A percentile compares a stretch with the other conserved stretches of the same genome.
These are phyloP conservation scores for Strigomonas oncopelti DNA, from an alignment of 208 protist species.

Conservation along the genomic window DNA sequence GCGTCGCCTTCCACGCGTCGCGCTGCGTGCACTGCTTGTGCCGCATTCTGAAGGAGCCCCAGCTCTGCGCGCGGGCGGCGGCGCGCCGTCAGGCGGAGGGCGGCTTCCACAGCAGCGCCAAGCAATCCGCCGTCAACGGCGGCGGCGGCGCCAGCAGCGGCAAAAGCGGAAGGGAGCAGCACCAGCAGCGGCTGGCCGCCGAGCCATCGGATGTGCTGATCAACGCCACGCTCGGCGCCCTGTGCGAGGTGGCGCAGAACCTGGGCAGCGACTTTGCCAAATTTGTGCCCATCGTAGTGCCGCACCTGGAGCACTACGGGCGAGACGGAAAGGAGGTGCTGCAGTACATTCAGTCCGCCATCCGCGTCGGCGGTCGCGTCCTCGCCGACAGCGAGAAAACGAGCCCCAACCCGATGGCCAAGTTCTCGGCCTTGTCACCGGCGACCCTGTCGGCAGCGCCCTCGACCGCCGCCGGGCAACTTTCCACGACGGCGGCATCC, in stretches of 20 bases:
- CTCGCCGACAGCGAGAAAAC: constrained; percentile 18
- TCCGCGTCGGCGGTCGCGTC: constrained; percentile 41
- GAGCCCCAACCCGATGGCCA: neutral
- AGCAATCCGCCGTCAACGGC: neutral
- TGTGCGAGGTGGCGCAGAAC: constrained; percentile 67
- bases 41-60: constrained; percentile 66
- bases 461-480: no score
- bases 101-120: neutral
- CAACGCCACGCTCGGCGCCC: constrained; percentile 51
- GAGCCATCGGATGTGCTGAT: constrained; percentile 25
- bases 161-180: neutral
- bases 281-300: constrained; percentile 69
- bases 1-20: constrained; percentile 66
- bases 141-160: no score
- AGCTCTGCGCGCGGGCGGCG: constrained; percentile 17
- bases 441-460: neutral
- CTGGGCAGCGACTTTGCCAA: constrained; percentile 81
- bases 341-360: constrained; percentile 26
- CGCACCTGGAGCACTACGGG: constrained; percentile 61
- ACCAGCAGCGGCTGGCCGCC: neutral
- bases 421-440: neutral
- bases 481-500: neutral
- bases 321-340: constrained; percentile 45
- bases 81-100: neutral
- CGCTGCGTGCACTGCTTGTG: constrained; percentile 81